Evolutionary conservation across 176 grass and related monocot genomes (phyloP).

Genomic region (Rhynchospora tenuis): DNA sequence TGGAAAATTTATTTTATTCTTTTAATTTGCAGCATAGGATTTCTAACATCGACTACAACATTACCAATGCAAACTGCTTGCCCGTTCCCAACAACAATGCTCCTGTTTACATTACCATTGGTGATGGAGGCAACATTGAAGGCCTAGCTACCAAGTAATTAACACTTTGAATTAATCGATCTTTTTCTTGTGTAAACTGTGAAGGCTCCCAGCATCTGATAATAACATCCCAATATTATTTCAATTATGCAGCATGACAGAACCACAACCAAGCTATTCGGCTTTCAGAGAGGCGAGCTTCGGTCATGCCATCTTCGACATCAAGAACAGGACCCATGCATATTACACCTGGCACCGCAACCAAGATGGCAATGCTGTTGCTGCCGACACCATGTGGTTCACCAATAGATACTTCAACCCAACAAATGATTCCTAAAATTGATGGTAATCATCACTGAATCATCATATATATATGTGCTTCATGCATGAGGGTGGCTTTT

Average conservation of each 20-base stretch:
- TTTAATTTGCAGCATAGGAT: conserved; percentile 37
- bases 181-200: neutral
- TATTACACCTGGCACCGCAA: conserved; percentile 66
- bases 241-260: conserved; percentile 30
- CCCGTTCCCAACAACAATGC: conserved; percentile 38
- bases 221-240: neutral
- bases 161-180: neutral
- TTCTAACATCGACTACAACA: conserved; percentile 45
- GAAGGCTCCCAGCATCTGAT: neutral
- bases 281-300: conserved; percentile 65
- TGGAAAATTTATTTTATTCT: neutral
- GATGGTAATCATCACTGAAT: neutral
- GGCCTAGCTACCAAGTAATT: conserved; percentile 43
- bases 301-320: conserved; percentile 52
- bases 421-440: conserved; percentile 17
- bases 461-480: neutral
- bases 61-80: conserved; percentile 31
- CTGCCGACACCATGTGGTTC: conserved; percentile 53
- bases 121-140: conserved; percentile 60
- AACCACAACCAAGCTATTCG: conserved; percentile 52
- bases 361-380: conserved; percentile 46
- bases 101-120: conserved; percentile 58
- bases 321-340: conserved; percentile 60
- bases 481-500: neutral
- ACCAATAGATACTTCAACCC: conserved; percentile 48